Evolutionary conservation across 768 basidiomycete genomes (phyloP).

Genomic region (Suillus brevipes): DNA sequence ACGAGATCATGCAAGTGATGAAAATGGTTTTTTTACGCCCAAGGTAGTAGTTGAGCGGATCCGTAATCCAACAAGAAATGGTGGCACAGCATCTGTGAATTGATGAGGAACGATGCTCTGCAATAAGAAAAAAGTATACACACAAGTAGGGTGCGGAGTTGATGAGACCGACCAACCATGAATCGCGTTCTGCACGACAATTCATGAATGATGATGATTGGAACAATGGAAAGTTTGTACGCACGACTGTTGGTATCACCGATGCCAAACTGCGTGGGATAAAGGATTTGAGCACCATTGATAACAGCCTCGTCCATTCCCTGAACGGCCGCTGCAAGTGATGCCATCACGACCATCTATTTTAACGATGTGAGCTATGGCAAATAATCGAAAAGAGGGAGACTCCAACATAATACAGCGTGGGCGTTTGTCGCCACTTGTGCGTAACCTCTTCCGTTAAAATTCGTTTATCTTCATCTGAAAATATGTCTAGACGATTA

Average conservation of each 20-base stretch:
- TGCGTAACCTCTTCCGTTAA: conserved; percentile 47
- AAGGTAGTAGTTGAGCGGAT: conserved; percentile 64
- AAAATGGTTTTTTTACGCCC: conserved; percentile 66
- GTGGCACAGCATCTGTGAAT: conserved; percentile 49
- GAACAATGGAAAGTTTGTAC: conserved; percentile 9
- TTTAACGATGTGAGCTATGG: conserved; percentile 34
- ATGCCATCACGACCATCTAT: conserved; percentile 56
- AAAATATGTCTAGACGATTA: conserved; percentile 40
- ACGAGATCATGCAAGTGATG: conserved; percentile 58
- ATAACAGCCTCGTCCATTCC: conserved; percentile 45
- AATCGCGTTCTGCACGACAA: conserved; percentile 40
- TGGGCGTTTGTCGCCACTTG: conserved; percentile 49
- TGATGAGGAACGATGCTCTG: background rate
- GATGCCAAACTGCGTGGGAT: conserved; percentile 57
- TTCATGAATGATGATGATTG: conserved; percentile 13
- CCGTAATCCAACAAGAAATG: conserved; percentile 63
- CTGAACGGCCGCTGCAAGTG: conserved; percentile 79
- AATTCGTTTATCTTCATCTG: conserved; percentile 43
- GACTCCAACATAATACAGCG: conserved; percentile 41
- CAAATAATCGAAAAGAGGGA: background rate
- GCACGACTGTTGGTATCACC: conserved; percentile 26
- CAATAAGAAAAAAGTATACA: conserved; percentile 27
- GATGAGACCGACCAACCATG: conserved; percentile 77
- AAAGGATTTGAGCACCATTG: conserved; percentile 47
- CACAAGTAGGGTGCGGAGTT: conserved; percentile 64